Conservation (phyloP, 73 alveolate genomes). For the Paraurostyla sp. region DNA sequence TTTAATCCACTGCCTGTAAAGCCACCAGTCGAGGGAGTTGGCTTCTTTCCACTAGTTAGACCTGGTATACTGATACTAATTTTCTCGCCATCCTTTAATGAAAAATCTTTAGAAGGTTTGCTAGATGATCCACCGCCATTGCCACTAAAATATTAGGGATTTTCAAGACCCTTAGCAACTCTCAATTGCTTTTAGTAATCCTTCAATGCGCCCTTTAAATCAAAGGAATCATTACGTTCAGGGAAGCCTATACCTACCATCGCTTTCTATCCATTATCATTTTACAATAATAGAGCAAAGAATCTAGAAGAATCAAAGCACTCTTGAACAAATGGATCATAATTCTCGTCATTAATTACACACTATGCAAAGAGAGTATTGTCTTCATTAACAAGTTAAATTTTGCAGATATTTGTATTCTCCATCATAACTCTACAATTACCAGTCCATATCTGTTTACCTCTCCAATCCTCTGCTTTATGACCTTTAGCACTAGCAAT, state of each 20-base stretch:
- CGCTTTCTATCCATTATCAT: conserved; percentile 51
- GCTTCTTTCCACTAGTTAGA: conserved; percentile 27
- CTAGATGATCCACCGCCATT: not conserved
- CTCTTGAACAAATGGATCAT: conserved; percentile 56
- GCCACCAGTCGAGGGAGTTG: not conserved
- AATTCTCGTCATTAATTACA: conserved; percentile 4
- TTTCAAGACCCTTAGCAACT: conserved; percentile 55
- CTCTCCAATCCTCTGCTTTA: conserved; percentile 83
- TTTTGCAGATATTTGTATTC: conserved; percentile 12
- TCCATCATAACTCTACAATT: conserved; percentile 54
- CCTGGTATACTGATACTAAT: conserved; percentile 68
- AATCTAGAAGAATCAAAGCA: conserved; percentile 55
- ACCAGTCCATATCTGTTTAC: conserved; percentile 78
- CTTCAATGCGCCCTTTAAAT: conserved; percentile 63
- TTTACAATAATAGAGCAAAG: conserved; percentile 36
- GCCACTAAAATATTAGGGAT: not conserved
- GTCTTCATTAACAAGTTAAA: conserved; percentile 46
- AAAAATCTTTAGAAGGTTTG: conserved; percentile 58
- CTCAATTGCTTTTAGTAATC: conserved; percentile 65
- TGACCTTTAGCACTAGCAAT: conserved; percentile 75
- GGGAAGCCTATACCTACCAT: conserved; percentile 68
- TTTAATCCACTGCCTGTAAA: conserved; percentile 67
- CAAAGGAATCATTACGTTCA: conserved; percentile 80
- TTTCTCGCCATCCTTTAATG: conserved; percentile 75
- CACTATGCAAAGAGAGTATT: conserved; percentile 40